Conservation (phyloP, 192 early-diverging fungal species). For the Linnemannia zychae region DNA sequence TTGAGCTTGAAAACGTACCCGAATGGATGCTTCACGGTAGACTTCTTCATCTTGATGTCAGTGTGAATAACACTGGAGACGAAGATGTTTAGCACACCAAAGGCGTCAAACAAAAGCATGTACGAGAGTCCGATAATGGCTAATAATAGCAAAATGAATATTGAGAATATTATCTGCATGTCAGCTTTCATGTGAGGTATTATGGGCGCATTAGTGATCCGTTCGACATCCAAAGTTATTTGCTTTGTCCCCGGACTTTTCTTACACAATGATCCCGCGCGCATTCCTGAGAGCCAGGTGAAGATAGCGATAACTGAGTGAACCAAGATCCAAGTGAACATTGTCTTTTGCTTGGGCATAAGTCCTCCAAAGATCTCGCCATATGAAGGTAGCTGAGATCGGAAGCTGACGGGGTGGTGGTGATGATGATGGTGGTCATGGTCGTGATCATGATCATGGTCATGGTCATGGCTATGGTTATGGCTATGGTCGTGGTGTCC, state of each 20-base stretch:
- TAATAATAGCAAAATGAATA: conserved; percentile 10
- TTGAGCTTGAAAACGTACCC: conserved; percentile 56
- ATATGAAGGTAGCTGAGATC: conserved; percentile 60
- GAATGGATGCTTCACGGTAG: conserved; percentile 67
- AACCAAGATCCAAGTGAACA: conserved; percentile 65
- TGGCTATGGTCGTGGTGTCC: background rate
- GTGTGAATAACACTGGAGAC: conserved; percentile 63
- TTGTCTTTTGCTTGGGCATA: conserved; percentile 64
- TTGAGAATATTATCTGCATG: background rate
- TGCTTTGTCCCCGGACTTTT: too few relatives aligned
- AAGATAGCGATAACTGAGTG: conserved; percentile 60
- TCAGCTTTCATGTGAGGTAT: background rate
- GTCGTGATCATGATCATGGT: conserved; percentile 3
- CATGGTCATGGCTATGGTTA: background rate
- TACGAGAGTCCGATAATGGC: conserved; percentile 66
- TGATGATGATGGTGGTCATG: conserved; percentile 23
- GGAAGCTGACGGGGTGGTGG: conserved; percentile 32
- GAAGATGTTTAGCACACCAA: conserved; percentile 68
- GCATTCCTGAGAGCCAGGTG: conserved; percentile 60
- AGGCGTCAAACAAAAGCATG: conserved; percentile 69
- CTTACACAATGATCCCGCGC: conserved; percentile 63
- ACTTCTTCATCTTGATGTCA: conserved; percentile 51
- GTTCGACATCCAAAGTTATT: background rate
- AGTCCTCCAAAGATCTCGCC: conserved; percentile 55
- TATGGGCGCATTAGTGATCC: background rate